Conservation (phyloP, 805 yeast species). For the Saccharomycopsis oosterbeekiorum region DNA sequence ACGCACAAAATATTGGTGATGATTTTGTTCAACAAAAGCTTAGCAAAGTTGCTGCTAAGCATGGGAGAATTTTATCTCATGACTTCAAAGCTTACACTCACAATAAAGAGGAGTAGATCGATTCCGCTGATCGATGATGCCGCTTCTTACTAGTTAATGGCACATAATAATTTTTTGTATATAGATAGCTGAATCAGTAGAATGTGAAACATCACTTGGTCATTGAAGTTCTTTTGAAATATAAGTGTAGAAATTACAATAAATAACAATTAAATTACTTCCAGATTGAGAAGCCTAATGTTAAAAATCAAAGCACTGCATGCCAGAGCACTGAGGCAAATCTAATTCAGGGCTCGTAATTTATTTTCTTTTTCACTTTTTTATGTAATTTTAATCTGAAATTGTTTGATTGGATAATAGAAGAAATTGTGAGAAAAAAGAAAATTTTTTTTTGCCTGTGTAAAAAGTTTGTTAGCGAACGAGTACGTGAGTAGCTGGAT, state of each 20-base stretch:
- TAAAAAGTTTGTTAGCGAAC: not conserved
- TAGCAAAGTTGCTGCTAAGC: conserved; percentile 4
- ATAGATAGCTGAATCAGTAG: not conserved
- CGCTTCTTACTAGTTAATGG: too few species aligned
- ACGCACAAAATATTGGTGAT: conserved; percentile 17
- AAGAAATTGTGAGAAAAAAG: not conserved
- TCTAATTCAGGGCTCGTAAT: not conserved
- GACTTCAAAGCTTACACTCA: not conserved
- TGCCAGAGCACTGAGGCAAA: too few species aligned
- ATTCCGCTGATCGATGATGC: too few species aligned
- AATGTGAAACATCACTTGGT: not conserved
- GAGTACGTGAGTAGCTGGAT: not conserved
- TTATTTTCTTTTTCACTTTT: not conserved
- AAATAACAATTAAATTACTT: not conserved
- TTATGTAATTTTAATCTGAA: conserved; percentile 1
- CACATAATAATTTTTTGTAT: too few species aligned
- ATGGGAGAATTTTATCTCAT: not conserved
- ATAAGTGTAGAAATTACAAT: too few species aligned
- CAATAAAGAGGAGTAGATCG: not conserved
- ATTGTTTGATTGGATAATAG: not conserved
- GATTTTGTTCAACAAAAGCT: conserved; percentile 5
- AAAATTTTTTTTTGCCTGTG: not conserved
- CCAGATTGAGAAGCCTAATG: not conserved
- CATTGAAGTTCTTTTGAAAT: too few species aligned
- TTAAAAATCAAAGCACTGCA: too few species aligned